Evolutionary conservation across 257 asterid species (phyloP).

Genomic region (Ehretia macrophylla): DNA sequence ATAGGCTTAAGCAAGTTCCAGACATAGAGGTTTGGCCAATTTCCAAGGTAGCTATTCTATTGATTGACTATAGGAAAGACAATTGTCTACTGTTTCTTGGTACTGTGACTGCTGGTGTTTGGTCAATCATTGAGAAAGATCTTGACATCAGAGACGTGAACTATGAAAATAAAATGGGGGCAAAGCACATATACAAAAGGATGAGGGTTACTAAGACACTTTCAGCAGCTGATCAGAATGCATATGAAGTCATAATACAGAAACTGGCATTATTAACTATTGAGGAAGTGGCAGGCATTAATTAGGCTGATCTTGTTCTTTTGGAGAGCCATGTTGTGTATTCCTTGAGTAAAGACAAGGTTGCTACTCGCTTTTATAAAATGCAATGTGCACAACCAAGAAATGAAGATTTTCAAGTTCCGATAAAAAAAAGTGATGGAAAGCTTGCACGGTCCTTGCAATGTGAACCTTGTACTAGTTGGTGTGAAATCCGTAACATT

Average conservation of each 20-base stretch:
- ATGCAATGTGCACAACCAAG: conserved; percentile 17
- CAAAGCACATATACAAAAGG: conserved; percentile 8
- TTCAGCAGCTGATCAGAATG: conserved; percentile 6
- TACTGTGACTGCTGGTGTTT: conserved; percentile 16
- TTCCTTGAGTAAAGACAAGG: conserved; percentile 24
- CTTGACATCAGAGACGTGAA: conserved; percentile 6
- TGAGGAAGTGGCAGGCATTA: conserved; percentile 23
- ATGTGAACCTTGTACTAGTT: conserved; percentile 85
- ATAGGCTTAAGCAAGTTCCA: conserved; percentile 14
- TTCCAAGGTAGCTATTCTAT: conserved; percentile 22
- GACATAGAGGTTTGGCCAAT: conserved; percentile 18
- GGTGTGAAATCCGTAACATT: conserved; percentile 93
- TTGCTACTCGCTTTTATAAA: conserved; percentile 18
- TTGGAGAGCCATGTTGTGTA: conserved; percentile 25
- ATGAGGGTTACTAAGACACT: conserved; percentile 8
- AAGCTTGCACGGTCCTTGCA: no score
- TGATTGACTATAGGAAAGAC: conserved; percentile 17
- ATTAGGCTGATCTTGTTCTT: conserved; percentile 14
- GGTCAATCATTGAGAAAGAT: conserved; percentile 27
- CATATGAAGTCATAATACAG: conserved; percentile 6
- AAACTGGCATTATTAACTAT: conserved; percentile 19
- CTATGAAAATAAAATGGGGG: conserved; percentile 6
- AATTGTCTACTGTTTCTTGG: conserved; percentile 18
- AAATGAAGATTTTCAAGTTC: conserved; percentile 13
- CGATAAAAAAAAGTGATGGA: no score